Evolutionary conservation across 2,329 filamentous ascomycete species (phyloP), one percentile per base, ranked within the genome.

Genomic region (Arachnopeziza araneosa): DNA sequence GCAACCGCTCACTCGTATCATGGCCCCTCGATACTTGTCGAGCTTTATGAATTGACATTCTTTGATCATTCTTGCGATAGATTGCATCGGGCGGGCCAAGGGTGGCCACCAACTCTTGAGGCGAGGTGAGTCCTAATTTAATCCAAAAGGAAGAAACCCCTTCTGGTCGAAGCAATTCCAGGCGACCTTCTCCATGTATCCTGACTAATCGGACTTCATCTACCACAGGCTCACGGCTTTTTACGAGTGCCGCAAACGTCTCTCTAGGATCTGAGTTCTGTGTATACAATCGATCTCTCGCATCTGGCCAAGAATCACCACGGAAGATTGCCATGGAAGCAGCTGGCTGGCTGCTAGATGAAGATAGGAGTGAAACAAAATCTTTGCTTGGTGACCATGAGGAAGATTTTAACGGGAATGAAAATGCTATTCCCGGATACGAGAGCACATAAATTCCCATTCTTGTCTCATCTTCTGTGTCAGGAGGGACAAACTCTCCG

Each of bases 51-150:
- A 96, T 95, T 14, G 91, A 89, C 76, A 97, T 89, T 54, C 91
- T 85, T 71, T 92, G 88, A 72, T 96, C 92, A 69, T 89, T 91
- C 76, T 96, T 96, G 64, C 90, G 85, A 74, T 97, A 97, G 52
- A 96, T 96, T 22, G 93, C 91, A 72, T 97, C 93, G 1, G 95
- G 95, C 5, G 95, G 91, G 0, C 95, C 95, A 8, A 99, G 82
- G 70, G 96, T 93, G 60, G 90, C 88, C 22, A 98, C 84, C 1
- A 99, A 78, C 67, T 98, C 92, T 75, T 99, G 95, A 0, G 92
- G 90, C 1, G 91, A 96, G 0, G 93, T 98, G 71, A 95, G 86
- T 52, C 91, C 91, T 0, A 99, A 79, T 2, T 79, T 80, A 58
- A 99, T 88, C 77, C 83, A 86, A 60, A 92, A 84, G 0, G 85